phyloP scores from a whole-genome alignment of 108 stramenopile genomes.

The Nitzschia palea region DNA sequence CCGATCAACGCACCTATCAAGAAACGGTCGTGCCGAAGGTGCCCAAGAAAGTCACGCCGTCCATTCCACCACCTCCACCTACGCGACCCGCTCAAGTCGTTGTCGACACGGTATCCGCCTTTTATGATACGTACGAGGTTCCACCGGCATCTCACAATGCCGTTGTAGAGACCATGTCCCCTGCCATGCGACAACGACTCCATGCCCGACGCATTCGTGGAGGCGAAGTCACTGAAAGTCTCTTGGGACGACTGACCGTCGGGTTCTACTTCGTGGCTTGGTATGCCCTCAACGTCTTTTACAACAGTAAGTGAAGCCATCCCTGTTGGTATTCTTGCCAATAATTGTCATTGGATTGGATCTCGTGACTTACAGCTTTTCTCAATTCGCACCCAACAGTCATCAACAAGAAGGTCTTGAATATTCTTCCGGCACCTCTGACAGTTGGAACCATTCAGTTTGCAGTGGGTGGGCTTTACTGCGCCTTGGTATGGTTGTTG shows the following conservation, averaged over 20 bases:
- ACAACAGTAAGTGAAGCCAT: conserved; percentile 84
- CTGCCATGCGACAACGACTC: conserved; percentile 14
- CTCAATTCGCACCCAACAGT: conserved; percentile 40
- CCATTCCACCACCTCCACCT: not conserved
- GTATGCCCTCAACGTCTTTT: conserved; percentile 95
- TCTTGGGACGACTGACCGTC: conserved; percentile 37
- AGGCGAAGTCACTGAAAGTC: not conserved
- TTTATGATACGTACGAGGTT: not conserved
- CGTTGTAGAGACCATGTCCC: conserved; percentile 23
- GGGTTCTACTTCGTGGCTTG: conserved; percentile 90
- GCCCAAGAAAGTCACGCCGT: not conserved
- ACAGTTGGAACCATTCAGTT: conserved; percentile 91
- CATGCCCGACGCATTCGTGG: conserved; percentile 29
- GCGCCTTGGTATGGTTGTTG: conserved; percentile 65
- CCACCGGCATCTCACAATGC: conserved; percentile 33
- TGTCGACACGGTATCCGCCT: conserved; percentile 10
- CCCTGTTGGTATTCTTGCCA: not conserved
- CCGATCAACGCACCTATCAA: conserved; percentile 22
- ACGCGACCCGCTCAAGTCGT: conserved; percentile 23
- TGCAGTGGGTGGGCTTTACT: conserved; percentile 83
- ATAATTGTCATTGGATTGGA: not conserved
- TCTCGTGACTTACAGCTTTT: not conserved
- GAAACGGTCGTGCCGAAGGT: conserved; percentile 6
- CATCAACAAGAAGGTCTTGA: conserved; percentile 93
- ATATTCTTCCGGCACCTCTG: conserved; percentile 86